A percentile compares a stretch with the other conserved stretches of the same genome.
These are phyloP conservation scores for Suhomyces maxii DNA, from an alignment of 1,139 yeast genomes.

Conservation along the genomic window DNA sequence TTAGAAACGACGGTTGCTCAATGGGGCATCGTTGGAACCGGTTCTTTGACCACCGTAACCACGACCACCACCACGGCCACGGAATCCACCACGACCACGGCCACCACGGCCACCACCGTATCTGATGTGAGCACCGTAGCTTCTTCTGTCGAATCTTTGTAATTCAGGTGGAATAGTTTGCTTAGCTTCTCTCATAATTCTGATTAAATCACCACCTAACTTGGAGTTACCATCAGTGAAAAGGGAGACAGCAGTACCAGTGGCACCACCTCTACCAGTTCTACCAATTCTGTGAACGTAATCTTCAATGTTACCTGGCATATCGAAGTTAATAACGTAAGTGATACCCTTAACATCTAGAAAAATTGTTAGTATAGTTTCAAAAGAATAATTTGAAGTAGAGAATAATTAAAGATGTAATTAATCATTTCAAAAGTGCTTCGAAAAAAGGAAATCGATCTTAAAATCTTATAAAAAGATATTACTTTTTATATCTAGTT, in stretches of 20 bases:
- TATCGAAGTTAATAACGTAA: constrained; percentile 89
- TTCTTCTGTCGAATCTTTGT: constrained; percentile 54
- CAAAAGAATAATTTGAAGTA: too few relatives aligned
- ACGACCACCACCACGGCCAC: constrained; percentile 47
- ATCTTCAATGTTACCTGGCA: constrained; percentile 98
- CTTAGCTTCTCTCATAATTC: constrained; percentile 93
- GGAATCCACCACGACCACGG: constrained; percentile 46
- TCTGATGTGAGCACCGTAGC: constrained; percentile 55
- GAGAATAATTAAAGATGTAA: too few relatives aligned
- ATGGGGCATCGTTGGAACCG: constrained; percentile 26
- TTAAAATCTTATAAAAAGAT: too few relatives aligned
- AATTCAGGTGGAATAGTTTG: constrained; percentile 77
- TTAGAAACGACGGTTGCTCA: constrained; percentile 27
- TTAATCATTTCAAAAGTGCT: neutral
- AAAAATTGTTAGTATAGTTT: constrained; percentile 31
- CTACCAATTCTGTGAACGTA: constrained; percentile 96
- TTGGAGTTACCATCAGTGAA: constrained; percentile 86
- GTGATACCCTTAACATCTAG: constrained; percentile 96
- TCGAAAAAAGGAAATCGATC: too few relatives aligned
- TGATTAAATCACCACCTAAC: constrained; percentile 87
- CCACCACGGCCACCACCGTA: constrained; percentile 62
- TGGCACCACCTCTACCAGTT: constrained; percentile 98
- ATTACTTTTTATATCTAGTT: neutral
- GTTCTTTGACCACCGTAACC: constrained; percentile 36
- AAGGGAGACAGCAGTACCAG: constrained; percentile 93